phyloP scores from a whole-genome alignment of 768 basidiomycete genomes.

The Amanita muscaria region DNA sequence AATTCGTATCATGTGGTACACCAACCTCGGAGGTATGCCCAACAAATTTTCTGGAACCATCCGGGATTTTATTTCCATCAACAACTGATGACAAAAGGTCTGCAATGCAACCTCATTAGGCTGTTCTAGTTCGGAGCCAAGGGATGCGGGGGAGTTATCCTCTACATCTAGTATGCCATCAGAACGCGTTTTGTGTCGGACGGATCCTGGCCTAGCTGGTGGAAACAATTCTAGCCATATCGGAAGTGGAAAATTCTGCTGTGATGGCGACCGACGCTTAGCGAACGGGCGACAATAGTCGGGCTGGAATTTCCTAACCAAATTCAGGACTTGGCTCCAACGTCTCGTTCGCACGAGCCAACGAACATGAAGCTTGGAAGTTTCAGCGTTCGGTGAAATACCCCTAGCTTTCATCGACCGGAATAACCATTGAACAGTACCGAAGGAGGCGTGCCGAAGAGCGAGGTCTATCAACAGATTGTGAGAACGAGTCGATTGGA shows the following conservation, averaged over 20 bases:
- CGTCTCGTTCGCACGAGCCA: slow-evolving; percentile 45
- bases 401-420: slow-evolving; percentile 34
- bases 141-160: not conserved
- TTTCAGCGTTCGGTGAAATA: slow-evolving; percentile 40
- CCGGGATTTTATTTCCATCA: slow-evolving; percentile 35
- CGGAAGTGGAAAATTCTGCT: slow-evolving; percentile 28
- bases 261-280: slow-evolving; percentile 3
- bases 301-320: slow-evolving; percentile 17
- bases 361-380: slow-evolving; percentile 47
- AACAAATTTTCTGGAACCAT: slow-evolving; percentile 25
- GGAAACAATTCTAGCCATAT: slow-evolving; percentile 60
- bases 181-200: not conserved
- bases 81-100: slow-evolving; percentile 23
- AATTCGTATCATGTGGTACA: slow-evolving; percentile 36
- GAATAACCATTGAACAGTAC: slow-evolving; percentile 37
- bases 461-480: slow-evolving; percentile 39
- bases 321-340: slow-evolving; percentile 53
- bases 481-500: slow-evolving; percentile 36
- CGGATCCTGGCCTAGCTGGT: slow-evolving; percentile 27
- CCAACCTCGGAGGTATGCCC: slow-evolving; percentile 31
- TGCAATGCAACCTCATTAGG: not conserved
- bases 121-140: not conserved
- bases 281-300: not conserved
- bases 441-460: slow-evolving; percentile 41
- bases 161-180: not conserved